A percentile compares a stretch with the other conserved stretches of the same genome.
Evolutionary conservation across 2,329 filamentous ascomycete genomes (phyloP).

Genomic region (Diaporthe sp.): DNA sequence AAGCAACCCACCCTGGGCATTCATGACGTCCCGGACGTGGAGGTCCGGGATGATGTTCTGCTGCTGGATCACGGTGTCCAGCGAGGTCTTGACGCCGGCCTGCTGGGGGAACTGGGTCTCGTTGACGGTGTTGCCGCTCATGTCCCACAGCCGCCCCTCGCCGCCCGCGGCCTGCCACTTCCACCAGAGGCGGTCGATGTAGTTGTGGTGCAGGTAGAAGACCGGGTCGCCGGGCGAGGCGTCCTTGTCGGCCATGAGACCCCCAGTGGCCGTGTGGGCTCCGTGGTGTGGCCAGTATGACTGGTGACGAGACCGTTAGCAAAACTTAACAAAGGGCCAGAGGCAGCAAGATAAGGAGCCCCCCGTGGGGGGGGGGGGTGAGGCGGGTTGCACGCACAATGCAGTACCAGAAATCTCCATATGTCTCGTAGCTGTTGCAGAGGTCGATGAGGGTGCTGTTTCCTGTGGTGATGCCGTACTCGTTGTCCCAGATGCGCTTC

Average conservation of each 20-base stretch:
- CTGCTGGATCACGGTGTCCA: constrained; percentile 14
- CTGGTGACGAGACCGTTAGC: neutral
- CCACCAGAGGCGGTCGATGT: constrained; percentile 47
- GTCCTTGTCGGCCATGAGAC: constrained; percentile 25
- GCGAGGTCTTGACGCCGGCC: constrained; percentile 19
- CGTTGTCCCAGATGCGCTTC: constrained; percentile 27
- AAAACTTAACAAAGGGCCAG: too few species aligned
- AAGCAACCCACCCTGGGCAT: constrained; percentile 28
- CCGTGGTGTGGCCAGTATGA: constrained; percentile 26
- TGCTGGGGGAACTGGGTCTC: constrained; percentile 4
- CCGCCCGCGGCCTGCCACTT: constrained; percentile 43
- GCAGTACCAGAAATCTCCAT: constrained; percentile 38
- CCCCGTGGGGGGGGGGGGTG: too few species aligned
- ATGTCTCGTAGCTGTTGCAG: constrained; percentile 19
- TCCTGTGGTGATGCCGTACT: constrained; percentile 35
- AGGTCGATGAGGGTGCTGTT: constrained; percentile 34
- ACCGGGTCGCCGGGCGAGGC: constrained; percentile 48
- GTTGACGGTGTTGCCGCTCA: constrained; percentile 34
- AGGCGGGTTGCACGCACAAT: constrained; percentile 27
- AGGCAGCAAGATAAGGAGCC: too few species aligned
- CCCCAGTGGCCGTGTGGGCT: constrained; percentile 17
- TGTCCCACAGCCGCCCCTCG: constrained; percentile 10
- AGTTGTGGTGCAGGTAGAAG: constrained; percentile 53
- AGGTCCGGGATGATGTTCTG: constrained; percentile 21
- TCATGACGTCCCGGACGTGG: constrained; percentile 26